Conservation (phyloP, 768 basidiomycete species). For the Rhodosporidiobolus odoratus region DNA sequence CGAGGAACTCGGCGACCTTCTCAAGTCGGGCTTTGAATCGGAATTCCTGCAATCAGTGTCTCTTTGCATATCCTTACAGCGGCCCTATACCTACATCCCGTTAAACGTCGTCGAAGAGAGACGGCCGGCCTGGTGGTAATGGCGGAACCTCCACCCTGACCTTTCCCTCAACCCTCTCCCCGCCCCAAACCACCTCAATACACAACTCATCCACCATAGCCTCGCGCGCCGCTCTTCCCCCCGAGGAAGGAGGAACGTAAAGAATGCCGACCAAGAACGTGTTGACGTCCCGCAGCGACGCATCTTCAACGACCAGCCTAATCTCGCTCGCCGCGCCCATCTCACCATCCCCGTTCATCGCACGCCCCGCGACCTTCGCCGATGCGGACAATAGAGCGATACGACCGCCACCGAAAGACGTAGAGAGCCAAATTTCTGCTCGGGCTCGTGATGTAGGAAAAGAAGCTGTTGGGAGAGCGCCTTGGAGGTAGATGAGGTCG, state of each 20-base stretch:
- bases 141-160: neutral
- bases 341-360: conserved; percentile 4
- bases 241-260: conserved; percentile 10
- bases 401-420: neutral
- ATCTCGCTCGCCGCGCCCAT: neutral
- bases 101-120: too few species aligned
- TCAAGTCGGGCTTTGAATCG: too few species aligned
- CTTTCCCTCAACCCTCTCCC: conserved; percentile 5
- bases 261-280: conserved; percentile 2
- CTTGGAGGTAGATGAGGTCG: conserved; percentile 30
- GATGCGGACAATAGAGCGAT: neutral
- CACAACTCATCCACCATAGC: conserved; percentile 9
- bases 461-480: neutral
- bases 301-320: neutral
- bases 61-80: too few species aligned
- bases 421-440: conserved; percentile 5
- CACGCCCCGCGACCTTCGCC: neutral
- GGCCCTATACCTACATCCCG: too few species aligned
- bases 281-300: conserved; percentile 29
- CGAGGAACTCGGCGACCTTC: too few species aligned
- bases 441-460: neutral
- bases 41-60: too few species aligned
- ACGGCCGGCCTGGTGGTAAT: too few species aligned
- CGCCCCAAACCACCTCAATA: conserved; percentile 16
- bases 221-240: neutral